These are phyloP conservation scores for Didymellaceae sp. DNA, from an alignment of 2,329 filamentous ascomycete species.

Conservation along the genomic window DNA sequence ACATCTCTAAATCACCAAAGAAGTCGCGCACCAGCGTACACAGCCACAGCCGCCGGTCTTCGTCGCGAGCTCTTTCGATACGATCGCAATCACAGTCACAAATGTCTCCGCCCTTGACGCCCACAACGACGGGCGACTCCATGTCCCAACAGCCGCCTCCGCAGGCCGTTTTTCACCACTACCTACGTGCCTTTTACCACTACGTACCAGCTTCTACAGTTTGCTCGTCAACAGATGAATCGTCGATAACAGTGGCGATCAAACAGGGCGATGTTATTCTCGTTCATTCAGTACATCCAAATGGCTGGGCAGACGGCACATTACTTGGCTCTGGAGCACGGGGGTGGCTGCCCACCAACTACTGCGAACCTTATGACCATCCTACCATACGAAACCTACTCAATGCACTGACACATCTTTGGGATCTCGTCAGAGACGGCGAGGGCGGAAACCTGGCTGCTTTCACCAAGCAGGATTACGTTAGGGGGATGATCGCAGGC, in stretches of 20 bases:
- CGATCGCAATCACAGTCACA: conserved; percentile 54
- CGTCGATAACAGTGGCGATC: conserved; percentile 77
- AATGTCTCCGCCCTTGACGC: conserved; percentile 79
- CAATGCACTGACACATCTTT: conserved; percentile 86
- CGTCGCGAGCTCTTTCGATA: conserved; percentile 39
- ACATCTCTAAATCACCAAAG: conserved; percentile 46
- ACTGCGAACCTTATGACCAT: conserved; percentile 94
- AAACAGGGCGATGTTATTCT: conserved; percentile 91
- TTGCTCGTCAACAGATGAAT: conserved; percentile 73
- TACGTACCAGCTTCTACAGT: conserved; percentile 82
- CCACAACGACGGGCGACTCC: conserved; percentile 69
- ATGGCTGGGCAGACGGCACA: conserved; percentile 98
- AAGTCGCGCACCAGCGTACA: conserved; percentile 30
- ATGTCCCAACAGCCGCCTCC: conserved; percentile 55
- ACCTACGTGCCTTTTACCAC: conserved; percentile 90
- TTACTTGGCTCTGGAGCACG: conserved; percentile 82
- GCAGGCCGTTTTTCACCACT: conserved; percentile 85
- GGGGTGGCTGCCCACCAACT: conserved; percentile 97
- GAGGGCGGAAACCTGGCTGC: conserved; percentile 76
- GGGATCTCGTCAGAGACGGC: conserved; percentile 84
- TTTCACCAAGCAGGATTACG: conserved; percentile 90
- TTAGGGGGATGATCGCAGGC: conserved; percentile 91
- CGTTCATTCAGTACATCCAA: conserved; percentile 95
- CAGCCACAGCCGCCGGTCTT: conserved; percentile 40
- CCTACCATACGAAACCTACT: conserved; percentile 84